Evolutionary conservation across 2,329 filamentous ascomycete genomes (phyloP).

Genomic region (Arthrobotrys sinensis): DNA sequence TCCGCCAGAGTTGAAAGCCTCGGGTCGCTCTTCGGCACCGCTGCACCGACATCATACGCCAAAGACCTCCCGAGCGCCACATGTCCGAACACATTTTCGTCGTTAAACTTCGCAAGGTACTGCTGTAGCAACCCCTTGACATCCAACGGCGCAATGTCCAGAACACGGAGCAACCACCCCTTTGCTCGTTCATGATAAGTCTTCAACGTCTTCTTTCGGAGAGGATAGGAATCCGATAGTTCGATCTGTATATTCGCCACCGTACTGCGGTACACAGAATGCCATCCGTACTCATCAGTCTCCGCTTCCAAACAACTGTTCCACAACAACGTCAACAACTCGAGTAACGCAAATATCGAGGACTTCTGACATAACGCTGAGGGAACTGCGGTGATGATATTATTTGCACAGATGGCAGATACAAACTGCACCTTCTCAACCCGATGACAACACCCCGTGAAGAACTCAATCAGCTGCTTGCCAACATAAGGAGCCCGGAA

Average conservation of each 20-base stretch:
- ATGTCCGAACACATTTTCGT: constrained; percentile 91
- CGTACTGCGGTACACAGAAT: constrained; percentile 82
- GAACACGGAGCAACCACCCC: constrained; percentile 83
- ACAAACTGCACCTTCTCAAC: constrained; percentile 92
- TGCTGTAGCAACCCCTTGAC: constrained; percentile 96
- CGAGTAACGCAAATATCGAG: constrained; percentile 91
- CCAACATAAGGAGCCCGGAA: constrained; percentile 96
- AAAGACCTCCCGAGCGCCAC: constrained; percentile 94
- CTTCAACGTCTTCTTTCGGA: constrained; percentile 84
- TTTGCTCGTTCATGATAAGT: constrained; percentile 82
- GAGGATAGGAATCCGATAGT: constrained; percentile 91
- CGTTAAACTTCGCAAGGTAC: constrained; percentile 93
- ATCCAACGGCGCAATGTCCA: constrained; percentile 89
- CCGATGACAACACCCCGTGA: constrained; percentile 91
- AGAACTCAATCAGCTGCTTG: constrained; percentile 85
- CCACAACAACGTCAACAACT: constrained; percentile 95
- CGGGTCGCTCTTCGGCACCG: constrained; percentile 88
- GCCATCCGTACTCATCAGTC: constrained; percentile 91
- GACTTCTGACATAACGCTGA: constrained; percentile 91
- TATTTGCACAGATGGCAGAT: constrained; percentile 85
- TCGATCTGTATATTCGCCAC: constrained; percentile 86
- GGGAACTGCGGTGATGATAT: constrained; percentile 86
- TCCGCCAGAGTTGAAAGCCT: constrained; percentile 82
- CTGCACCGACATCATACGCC: constrained; percentile 89
- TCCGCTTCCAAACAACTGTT: constrained; percentile 93